phyloP scores from a whole-genome alignment of 129 eudicot species.

The Solidago caesia region DNA sequence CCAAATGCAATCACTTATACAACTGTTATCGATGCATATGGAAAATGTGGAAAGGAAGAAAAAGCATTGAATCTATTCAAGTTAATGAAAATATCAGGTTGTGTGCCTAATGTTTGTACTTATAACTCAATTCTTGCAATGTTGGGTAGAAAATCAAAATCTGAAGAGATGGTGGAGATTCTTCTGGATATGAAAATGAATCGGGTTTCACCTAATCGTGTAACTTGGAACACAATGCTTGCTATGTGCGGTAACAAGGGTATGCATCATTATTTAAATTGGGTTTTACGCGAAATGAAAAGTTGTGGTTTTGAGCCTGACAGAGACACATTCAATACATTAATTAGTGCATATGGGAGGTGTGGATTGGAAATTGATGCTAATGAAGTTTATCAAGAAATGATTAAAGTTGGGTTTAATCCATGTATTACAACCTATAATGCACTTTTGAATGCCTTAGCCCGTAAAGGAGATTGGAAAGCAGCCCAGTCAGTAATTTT shows the following conservation, averaged over 20 bases:
- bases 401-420: slow-evolving; percentile 79
- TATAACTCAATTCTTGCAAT: slow-evolving; percentile 82
- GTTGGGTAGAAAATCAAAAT: slow-evolving; percentile 74
- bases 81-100: slow-evolving; percentile 75
- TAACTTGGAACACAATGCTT: slow-evolving; percentile 94
- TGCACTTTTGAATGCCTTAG: slow-evolving; percentile 80
- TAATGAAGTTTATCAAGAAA: slow-evolving; percentile 60
- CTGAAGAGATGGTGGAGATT: slow-evolving; percentile 80
- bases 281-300: slow-evolving; percentile 88
- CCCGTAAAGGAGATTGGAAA: slow-evolving; percentile 85
- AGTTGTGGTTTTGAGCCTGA: slow-evolving; percentile 89
- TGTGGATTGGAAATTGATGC: slow-evolving; percentile 73
- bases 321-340: slow-evolving; percentile 88
- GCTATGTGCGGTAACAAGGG: slow-evolving; percentile 80
- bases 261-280: slow-evolving; percentile 70
- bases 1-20: slow-evolving; percentile 92
- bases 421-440: slow-evolving; percentile 85
- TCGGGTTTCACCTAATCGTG: slow-evolving; percentile 74
- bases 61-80: slow-evolving; percentile 70
- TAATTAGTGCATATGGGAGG: slow-evolving; percentile 89
- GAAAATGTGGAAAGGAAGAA: slow-evolving; percentile 76
- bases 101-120: slow-evolving; percentile 88
- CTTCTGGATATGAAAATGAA: slow-evolving; percentile 74
- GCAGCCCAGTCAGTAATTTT: slow-evolving; percentile 66
- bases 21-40: slow-evolving; percentile 88